Evolutionary conservation across 1,284 basidiomycete species (phyloP).

Genomic region (Trametes pubescens): DNA sequence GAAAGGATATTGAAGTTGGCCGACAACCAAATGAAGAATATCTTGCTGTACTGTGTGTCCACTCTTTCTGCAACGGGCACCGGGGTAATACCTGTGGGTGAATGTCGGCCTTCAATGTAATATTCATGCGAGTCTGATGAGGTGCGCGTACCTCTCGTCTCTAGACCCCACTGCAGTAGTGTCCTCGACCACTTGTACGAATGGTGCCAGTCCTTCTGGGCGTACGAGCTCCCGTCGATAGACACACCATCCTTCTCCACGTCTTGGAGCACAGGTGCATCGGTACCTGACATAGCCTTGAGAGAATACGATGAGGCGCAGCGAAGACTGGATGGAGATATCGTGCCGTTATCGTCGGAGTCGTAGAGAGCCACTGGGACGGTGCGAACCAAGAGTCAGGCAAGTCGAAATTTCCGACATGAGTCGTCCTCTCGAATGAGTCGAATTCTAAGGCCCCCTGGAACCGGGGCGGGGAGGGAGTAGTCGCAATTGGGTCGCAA

Average conservation of each 20-base stretch:
- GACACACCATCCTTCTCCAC: conserved; percentile 32
- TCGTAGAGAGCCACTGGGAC: no score
- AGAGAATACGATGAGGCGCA: no score
- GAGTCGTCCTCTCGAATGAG: no score
- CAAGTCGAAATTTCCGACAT: no score
- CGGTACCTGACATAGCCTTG: conserved; percentile 9
- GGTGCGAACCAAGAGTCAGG: no score
- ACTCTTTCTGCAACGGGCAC: conserved; percentile 58
- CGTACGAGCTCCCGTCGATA: conserved; percentile 19
- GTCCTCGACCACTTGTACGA: conserved; percentile 35
- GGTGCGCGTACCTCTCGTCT: conserved; percentile 37
- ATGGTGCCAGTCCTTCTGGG: conserved; percentile 30
- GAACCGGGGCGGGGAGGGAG: no score
- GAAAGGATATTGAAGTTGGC: conserved; percentile 79
- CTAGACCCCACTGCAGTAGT: conserved; percentile 37
- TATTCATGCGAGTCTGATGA: no score
- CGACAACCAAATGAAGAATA: conserved; percentile 82
- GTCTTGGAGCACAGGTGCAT: conserved; percentile 13
- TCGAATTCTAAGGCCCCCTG: no score
- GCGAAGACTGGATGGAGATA: no score
- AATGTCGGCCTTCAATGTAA: no score
- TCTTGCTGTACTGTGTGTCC: conserved; percentile 71
- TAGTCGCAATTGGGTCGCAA: no score
- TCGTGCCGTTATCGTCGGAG: no score
- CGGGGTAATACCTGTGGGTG: conserved; percentile 56